Base-by-base conservation (phyloP, 2,329 filamentous ascomycete species). In the Ceratocystis lukuohia region DNA sequence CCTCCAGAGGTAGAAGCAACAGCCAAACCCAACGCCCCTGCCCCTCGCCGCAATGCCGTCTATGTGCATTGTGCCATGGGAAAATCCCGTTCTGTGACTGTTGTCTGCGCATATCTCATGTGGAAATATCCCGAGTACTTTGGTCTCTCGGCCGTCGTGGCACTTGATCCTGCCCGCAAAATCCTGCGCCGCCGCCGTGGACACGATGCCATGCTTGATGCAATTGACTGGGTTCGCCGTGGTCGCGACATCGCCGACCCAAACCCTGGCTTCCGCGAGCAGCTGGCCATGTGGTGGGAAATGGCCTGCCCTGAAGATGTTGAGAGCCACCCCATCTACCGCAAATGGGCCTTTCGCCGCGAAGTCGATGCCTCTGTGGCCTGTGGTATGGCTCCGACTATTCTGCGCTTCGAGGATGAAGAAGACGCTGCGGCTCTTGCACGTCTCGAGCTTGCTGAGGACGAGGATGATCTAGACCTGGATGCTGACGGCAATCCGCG, bases 181-280 rank as follows among this genome's bases (percentile, higher is more conserved):
- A 64, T 57, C 15, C 64, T 61, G 70, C 72, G 15, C 33, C 69
- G 41, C 30, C 70, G 30, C 22, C 62, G 65, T 53, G 67, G 67
- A 25, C 67, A 66, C 37, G 67, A 68, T 22, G 64, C 70, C 6
- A 28, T 66, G 12, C 74, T 76, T 7, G 73, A 74, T 59, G 91
- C 92, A 1, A 78, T 97, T 62, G 78, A 80, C 30, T 81, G 87
- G 70, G 79, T 97, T 63, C 84, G 86, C 65, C 77, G 87, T 73
- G 83, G 82, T 56, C 85, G 93, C 48, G 84, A 88, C 17, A 83
- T 94, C 65, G 92, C 88, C 68, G 90, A 96, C 72, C 94, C 94
- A 2, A 99, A 99, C 74, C 79, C 84, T 41, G 93, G 92, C 33
- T 99, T 99, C 80, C 91, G 93, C 85, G 79, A 84, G 63, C 94